Evolutionary conservation across 163 green algal genomes (phyloP).

Genomic region (Scenedesmus sp.): DNA sequence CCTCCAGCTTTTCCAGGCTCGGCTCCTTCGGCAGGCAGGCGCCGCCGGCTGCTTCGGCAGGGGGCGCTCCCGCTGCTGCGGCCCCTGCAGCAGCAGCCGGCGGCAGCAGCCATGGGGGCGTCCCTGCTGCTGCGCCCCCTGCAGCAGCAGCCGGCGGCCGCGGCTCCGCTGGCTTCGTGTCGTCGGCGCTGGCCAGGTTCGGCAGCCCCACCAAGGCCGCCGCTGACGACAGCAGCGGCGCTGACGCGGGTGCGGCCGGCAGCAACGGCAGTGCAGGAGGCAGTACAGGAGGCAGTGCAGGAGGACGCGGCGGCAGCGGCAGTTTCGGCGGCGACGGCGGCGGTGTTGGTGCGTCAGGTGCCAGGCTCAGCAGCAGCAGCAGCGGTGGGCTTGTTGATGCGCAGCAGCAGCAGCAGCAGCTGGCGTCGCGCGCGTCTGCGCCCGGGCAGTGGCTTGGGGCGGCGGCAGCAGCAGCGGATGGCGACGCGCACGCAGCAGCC

Average conservation of each 20-base stretch:
- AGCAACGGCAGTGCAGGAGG: not conserved
- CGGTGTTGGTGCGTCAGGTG: not conserved
- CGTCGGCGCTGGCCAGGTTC: constrained; percentile 15
- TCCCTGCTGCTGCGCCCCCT: not conserved
- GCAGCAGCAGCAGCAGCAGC: constrained; percentile 32
- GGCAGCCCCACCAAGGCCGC: constrained; percentile 32
- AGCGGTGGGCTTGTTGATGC: not conserved
- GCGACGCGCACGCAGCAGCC: not conserved
- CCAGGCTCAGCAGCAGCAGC: constrained; percentile 3
- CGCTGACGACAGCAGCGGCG: not conserved
- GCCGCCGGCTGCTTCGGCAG: not conserved
- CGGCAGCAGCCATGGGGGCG: not conserved
- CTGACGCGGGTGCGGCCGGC: too few relatives aligned
- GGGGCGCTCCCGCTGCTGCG: not conserved
- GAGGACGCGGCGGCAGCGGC: not conserved
- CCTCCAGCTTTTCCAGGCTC: not conserved
- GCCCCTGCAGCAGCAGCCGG: not conserved
- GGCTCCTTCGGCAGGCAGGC: not conserved
- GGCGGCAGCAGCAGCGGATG: constrained; percentile 25
- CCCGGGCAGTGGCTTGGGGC: not conserved
- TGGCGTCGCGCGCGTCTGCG: not conserved
- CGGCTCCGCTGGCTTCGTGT: constrained; percentile 23
- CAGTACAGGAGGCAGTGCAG: too few relatives aligned
- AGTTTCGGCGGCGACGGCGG: not conserved
- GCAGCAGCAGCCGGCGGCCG: not conserved